Conservation (phyloP, 2,329 filamentous ascomycete genomes). For the Fusarium subtropicale region DNA sequence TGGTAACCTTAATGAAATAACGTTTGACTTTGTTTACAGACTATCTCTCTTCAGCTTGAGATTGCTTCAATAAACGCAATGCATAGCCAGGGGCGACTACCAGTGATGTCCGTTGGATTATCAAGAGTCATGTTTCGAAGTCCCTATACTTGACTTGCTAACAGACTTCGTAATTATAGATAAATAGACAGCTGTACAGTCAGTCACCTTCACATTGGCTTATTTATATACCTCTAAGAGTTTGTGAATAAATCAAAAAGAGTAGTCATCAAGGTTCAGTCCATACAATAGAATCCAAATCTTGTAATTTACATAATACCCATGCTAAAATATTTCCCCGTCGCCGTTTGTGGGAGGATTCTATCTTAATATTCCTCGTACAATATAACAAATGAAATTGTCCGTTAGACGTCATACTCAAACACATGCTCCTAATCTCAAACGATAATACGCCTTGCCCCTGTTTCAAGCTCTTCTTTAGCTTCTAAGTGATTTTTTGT, state of each 20-base stretch:
- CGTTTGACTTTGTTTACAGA: neutral
- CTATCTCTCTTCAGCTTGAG: neutral
- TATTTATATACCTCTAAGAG: accelerated
- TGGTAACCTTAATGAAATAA: neutral
- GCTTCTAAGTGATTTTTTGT: conserved; percentile 12
- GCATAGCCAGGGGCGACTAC: neutral
- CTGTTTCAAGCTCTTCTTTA: conserved; percentile 13
- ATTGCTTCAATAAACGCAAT: neutral
- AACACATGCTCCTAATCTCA: conserved; percentile 23
- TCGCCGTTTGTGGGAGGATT: conserved; percentile 1
- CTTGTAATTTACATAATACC: conserved; percentile 6
- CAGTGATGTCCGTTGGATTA: neutral
- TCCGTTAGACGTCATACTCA: conserved; percentile 13
- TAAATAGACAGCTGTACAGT: no score
- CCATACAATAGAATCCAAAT: neutral
- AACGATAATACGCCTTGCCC: conserved; percentile 17
- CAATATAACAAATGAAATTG: conserved; percentile 11
- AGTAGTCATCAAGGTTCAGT: neutral
- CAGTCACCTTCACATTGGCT: neutral
- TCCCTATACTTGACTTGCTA: neutral
- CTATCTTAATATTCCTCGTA: conserved; percentile 22
- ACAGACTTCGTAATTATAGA: neutral
- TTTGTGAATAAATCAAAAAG: neutral
- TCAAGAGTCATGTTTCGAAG: neutral
- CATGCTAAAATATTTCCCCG: conserved; percentile 4